Conservation (phyloP, 2,329 filamentous ascomycete genomes). For the Monilinia polystroma region DNA sequence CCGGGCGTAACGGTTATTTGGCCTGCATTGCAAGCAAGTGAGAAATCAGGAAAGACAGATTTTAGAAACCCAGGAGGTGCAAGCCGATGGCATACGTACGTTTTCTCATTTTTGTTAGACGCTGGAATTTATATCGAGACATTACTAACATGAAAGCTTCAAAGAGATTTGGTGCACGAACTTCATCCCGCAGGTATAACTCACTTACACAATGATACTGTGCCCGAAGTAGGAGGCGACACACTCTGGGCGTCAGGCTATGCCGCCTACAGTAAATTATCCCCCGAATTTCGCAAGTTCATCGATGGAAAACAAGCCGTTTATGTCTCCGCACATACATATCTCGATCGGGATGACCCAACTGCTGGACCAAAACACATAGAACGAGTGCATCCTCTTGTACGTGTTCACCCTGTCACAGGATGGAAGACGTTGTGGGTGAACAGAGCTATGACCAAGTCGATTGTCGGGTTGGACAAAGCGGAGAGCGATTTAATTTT, state of each 20-base stretch:
- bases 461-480: constrained; percentile 67
- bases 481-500: constrained; percentile 68
- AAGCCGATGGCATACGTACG: constrained; percentile 62
- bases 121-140: neutral
- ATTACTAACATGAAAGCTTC: neutral
- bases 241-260: constrained; percentile 73
- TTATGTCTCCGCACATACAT: constrained; percentile 64
- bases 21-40: constrained; percentile 65
- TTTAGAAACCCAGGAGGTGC: constrained; percentile 69
- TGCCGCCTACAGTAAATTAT: constrained; percentile 70
- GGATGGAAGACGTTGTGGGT: constrained; percentile 75
- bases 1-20: constrained; percentile 66
- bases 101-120: neutral
- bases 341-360: constrained; percentile 63
- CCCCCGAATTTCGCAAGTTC: constrained; percentile 66
- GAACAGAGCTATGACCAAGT: constrained; percentile 66
- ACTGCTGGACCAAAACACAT: constrained; percentile 62
- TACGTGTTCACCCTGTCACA: constrained; percentile 69
- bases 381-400: constrained; percentile 67
- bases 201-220: constrained; percentile 67
- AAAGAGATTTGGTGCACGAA: constrained; percentile 65
- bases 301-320: constrained; percentile 67
- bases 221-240: constrained; percentile 60
- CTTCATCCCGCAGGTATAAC: constrained; percentile 68
- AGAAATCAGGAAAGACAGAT: constrained; percentile 49